Evolutionary conservation across 2,329 filamentous ascomycete genomes (phyloP), one percentile per base, ranked within the genome.

Genomic region (Rhinocladiella similis): DNA sequence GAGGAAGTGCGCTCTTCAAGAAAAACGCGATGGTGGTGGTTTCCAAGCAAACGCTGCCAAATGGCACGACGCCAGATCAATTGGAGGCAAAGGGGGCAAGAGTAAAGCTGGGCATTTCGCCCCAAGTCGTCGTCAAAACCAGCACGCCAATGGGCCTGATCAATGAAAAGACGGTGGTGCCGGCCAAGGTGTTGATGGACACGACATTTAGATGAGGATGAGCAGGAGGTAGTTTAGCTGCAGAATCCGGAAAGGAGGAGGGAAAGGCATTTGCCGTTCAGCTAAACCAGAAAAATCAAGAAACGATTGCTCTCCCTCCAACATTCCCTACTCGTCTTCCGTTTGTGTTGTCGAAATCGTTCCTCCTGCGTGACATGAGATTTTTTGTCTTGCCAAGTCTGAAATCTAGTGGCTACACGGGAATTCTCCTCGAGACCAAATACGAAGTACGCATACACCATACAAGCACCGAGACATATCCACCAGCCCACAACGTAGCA

Each of bases 141-240:
- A 56, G 29, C 50, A 54, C 47, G 7, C 29, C 53, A 19, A 20
- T 16, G 18, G 59, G 59, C 25, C 46, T 52, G 49, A 51, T 61
- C 27, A 53, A 36, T 14, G 39, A 47, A 35, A 33, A 13, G 13
- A 54, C 43, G 5, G 38, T 59, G 5, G 18, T 59, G 22, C 48
- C 25, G 29, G 56, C 59, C 45, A 46, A 45, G 19, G 56, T 62
- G 13, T 35, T 59, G 47, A 6, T 62, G 36, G 53, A 60, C n/a
- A 42, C 20, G 41, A n/a, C 22, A 39, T 25, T 45, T 39, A 22
- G 16, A n/a, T 13, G 12, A 43, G 18, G 22, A 43, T 13, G 41
- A 43, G 18, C 19, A 42, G 42, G 7, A 45, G 13, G 13, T 38
- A 13, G 35, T 14, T 38, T 41, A 33, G 29, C 29, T 33, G 29